Evolutionary conservation across 345 rosid species (phyloP).

Genomic region (Zanthoxylum bungeanum): DNA sequence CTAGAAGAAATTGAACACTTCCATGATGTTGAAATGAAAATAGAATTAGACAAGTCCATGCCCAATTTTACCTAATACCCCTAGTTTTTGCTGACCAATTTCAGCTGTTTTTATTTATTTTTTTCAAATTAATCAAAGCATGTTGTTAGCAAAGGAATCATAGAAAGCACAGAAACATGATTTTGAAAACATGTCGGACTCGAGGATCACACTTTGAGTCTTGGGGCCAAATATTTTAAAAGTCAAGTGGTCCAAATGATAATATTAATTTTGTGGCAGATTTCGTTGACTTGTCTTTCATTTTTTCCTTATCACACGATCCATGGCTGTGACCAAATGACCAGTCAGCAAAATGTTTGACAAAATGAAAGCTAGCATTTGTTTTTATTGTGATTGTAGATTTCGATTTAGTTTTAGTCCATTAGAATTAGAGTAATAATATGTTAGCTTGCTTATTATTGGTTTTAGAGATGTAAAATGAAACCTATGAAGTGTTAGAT

Average conservation of each 20-base stretch:
- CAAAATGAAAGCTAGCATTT: background rate
- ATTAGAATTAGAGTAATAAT: too few relatives aligned
- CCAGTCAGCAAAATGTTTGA: background rate
- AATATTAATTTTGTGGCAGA: background rate
- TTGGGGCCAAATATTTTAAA: constrained; percentile 9
- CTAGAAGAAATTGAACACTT: background rate
- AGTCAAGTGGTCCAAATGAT: background rate
- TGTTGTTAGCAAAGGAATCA: background rate
- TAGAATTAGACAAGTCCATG: background rate
- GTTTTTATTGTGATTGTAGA: background rate
- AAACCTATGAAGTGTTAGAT: too few relatives aligned
- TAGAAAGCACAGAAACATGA: background rate
- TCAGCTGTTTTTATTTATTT: background rate
- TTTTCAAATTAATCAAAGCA: background rate
- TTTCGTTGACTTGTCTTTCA: constrained; percentile 10
- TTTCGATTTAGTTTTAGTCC: too few relatives aligned
- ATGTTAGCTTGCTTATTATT: too few relatives aligned
- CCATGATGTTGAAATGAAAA: background rate
- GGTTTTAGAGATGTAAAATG: too few relatives aligned
- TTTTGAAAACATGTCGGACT: background rate
- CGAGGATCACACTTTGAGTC: background rate
- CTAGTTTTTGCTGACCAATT: constrained; percentile 3
- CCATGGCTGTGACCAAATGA: background rate
- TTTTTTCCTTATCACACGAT: background rate
- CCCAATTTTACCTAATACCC: background rate